phyloP scores from a whole-genome alignment of 176 grass and related monocot species.

The Carex littledalei region DNA sequence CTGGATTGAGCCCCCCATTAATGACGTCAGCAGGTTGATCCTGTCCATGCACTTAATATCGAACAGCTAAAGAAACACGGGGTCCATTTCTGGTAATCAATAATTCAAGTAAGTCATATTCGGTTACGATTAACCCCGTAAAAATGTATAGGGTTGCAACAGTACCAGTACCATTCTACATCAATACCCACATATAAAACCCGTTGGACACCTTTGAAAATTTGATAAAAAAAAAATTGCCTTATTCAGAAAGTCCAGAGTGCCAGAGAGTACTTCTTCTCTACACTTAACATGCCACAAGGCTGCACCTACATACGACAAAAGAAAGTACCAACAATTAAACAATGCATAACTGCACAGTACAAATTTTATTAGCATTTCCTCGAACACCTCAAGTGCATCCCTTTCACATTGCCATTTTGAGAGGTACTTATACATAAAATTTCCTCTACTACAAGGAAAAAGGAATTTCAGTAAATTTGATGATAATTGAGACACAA shows the following conservation, averaged over 20 bases:
- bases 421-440: background rate
- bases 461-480: background rate
- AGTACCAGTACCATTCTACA: too few relatives aligned
- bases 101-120: too few relatives aligned
- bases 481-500: background rate
- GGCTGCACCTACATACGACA: slow-evolving; percentile 43
- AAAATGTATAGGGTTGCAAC: too few relatives aligned
- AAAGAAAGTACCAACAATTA: background rate
- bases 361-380: background rate
- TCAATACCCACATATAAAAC: too few relatives aligned
- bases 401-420: background rate
- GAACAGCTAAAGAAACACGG: background rate
- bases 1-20: background rate
- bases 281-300: slow-evolving; percentile 39
- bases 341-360: background rate
- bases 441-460: background rate
- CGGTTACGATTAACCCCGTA: too few relatives aligned
- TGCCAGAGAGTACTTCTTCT: slow-evolving; percentile 39
- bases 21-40: background rate
- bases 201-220: too few relatives aligned
- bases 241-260: slow-evolving; percentile 48
- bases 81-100: background rate
- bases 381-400: background rate
- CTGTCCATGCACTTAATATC: background rate
- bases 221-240: slow-evolving; percentile 6